Evolutionary conservation across 176 grass and related monocot species (phyloP), one percentile per base, ranked within the genome.

Genomic region (Bonia amplexicaulis): DNA sequence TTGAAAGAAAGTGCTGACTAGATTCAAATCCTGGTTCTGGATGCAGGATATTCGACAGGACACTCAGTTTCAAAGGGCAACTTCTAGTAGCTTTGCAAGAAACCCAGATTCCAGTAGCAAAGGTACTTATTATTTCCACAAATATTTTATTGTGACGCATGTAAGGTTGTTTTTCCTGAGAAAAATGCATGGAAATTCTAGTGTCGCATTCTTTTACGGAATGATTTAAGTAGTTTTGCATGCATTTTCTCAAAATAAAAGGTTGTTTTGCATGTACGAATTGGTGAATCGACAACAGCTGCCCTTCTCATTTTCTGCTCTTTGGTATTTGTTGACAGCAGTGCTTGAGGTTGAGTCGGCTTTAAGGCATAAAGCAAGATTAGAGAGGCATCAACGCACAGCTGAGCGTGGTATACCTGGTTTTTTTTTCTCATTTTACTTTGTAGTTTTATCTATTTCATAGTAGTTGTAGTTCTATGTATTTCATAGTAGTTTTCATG

Each of bases 381-480:
- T 99, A 69, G 93, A 99, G 84, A 93, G 96, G 79, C 90, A 99
- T 85, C 96, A 94, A 47, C 88, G 96, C 64, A 99, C 91, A 63
- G 11, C 85, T 69, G 96, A 99, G 85, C 93, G 96, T 87, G 75
- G 96, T 99, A 92, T 82, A 22, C 67, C 51, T 78, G 42, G 76
- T 80, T 64, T 73, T 47, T 6, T 66, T 39, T 48, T 49, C 82
- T 20, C 37, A 7, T 83, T 80, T 9, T 35, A 76, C 55, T 35
- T 27, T 44, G 5, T 80, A 61, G 19, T 17, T 22, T 49, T 10
- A n/a, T 49, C 1, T 70, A 35, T 76, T 48, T 79, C 26, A 23
- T 20, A 53, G 9, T 70, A 23, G 33, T 35, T 35, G 7, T 65
- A 2, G 19, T 16, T 22, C 41, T 10, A n/a, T 49, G 1, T 69